Conservation (phyloP, 2,329 filamentous ascomycete species). For the Xylariaceae sp. region DNA sequence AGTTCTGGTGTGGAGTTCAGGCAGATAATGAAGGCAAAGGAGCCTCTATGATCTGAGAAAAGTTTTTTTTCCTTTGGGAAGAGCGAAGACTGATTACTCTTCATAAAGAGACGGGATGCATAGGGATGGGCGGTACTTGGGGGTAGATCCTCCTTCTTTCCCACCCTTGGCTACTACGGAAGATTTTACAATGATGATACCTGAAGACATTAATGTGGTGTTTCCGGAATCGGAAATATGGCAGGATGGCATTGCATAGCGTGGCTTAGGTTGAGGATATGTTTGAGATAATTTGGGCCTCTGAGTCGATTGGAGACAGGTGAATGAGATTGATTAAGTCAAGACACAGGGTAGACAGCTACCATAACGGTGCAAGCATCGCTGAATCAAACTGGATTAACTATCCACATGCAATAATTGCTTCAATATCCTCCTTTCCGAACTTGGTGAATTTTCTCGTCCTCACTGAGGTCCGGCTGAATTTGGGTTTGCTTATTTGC, state of each 20-base stretch:
- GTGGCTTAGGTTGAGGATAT: constrained; percentile 3
- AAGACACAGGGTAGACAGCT: constrained; percentile 2
- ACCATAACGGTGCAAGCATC: constrained; percentile 23
- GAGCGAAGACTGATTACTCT: not conserved
- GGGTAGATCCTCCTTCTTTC: constrained; percentile 18
- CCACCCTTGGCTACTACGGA: constrained; percentile 5
- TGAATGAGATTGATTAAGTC: not conserved
- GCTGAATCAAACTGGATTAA: constrained; percentile 15
- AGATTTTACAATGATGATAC: constrained; percentile 9
- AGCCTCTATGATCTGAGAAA: constrained; percentile 17
- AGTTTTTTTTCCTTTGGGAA: constrained; percentile 9
- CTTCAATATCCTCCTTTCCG: not conserved
- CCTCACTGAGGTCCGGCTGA: too few species aligned
- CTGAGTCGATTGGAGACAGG: not conserved
- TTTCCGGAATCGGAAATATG: constrained; percentile 4
- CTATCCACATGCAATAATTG: constrained; percentile 9
- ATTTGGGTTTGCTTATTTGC: too few species aligned
- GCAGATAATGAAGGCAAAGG: constrained; percentile 6
- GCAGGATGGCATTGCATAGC: constrained; percentile 18
- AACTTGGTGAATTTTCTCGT: too few species aligned
- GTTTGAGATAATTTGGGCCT: constrained; percentile 4
- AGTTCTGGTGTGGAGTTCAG: constrained; percentile 16
- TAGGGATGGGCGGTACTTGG: too few species aligned
- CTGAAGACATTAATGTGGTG: constrained; percentile 21
- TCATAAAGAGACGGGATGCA: too few species aligned